Conservation (phyloP, 1,284 basidiomycete genomes). For the Xanthoconium separans region DNA sequence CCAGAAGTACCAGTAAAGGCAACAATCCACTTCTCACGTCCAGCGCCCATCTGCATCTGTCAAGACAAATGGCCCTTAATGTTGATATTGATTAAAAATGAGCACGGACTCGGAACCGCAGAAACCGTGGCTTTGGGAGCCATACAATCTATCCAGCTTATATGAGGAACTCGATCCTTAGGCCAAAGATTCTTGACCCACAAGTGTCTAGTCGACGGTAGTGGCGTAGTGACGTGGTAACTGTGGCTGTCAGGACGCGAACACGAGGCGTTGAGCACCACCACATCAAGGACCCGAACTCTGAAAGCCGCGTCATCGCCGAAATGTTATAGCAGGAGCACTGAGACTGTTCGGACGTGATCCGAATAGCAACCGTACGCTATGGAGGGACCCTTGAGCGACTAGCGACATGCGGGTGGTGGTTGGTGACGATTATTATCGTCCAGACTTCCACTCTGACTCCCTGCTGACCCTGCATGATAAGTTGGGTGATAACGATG, state of each 20-base stretch:
- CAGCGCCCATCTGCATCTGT: neutral
- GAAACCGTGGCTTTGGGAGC: neutral
- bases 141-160: neutral
- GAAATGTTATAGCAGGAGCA: too few species aligned
- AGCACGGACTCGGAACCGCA: neutral
- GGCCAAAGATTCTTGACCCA: neutral
- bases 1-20: neutral
- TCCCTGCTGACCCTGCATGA: neutral
- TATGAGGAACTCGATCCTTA: neutral
- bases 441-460: neutral
- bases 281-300: neutral
- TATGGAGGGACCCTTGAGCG: neutral
- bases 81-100: neutral
- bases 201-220: neutral
- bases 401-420: neutral
- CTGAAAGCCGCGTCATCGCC: too few species aligned
- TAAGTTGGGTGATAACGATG: neutral
- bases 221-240: conserved; percentile 2
- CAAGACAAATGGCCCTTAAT: neutral
- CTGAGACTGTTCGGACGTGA: neutral
- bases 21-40: neutral
- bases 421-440: neutral
- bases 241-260: neutral
- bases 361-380: neutral
- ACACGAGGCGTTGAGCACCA: conserved; percentile 1